phyloP scores from a whole-genome alignment of 1,284 basidiomycete species.

The Pyrrhoderma noxium region DNA sequence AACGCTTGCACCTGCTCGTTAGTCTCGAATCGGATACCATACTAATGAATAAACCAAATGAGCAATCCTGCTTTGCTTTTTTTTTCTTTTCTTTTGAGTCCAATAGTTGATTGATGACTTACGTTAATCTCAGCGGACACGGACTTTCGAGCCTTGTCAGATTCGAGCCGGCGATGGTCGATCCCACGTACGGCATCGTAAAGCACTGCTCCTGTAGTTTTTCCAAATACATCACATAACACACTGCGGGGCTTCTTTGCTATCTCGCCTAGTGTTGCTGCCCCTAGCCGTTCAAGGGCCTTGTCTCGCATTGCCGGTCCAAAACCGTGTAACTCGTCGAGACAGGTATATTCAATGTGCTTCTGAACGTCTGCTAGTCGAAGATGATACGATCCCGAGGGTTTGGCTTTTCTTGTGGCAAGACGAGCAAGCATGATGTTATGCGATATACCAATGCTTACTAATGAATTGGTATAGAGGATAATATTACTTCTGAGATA shows the following conservation, averaged over 20 bases:
- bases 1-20: conserved; percentile 77
- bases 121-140: conserved; percentile 92
- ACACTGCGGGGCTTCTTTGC: conserved; percentile 50
- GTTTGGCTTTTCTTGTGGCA: conserved; percentile 88
- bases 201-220: conserved; percentile 75
- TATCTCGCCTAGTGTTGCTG: conserved; percentile 65
- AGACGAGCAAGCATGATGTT: conserved; percentile 91
- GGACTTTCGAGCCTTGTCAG: conserved; percentile 77
- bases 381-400: conserved; percentile 78
- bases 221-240: conserved; percentile 73
- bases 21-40: conserved; percentile 89
- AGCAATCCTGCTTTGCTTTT: no score
- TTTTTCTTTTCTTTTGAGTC: conserved; percentile 6
- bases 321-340: conserved; percentile 85
- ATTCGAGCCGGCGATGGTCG: conserved; percentile 75
- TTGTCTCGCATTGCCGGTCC: conserved; percentile 71
- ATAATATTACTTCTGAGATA: no score
- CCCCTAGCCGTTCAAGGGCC: conserved; percentile 68
- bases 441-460: conserved; percentile 86
- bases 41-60: conserved; percentile 40
- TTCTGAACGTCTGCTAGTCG: conserved; percentile 42
- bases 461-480: conserved; percentile 31
- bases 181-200: conserved; percentile 81
- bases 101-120: conserved; percentile 28
- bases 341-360: conserved; percentile 52